These are phyloP conservation scores for Chlorella sorokiniana DNA, from an alignment of 139 green algal genomes.

Conservation along the genomic window DNA sequence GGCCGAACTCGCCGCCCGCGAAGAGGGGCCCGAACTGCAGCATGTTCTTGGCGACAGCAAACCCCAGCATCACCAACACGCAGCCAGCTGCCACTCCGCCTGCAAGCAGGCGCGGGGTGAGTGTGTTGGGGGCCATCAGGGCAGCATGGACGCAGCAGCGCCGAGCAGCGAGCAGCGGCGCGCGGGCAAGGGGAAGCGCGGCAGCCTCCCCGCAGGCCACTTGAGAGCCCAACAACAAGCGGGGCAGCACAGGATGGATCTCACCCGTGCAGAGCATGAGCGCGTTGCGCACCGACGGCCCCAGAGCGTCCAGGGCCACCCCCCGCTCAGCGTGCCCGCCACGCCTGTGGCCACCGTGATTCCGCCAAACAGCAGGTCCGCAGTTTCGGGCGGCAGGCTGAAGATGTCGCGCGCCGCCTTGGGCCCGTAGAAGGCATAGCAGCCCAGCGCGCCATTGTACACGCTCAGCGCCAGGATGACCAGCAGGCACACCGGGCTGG, in stretches of 20 bases:
- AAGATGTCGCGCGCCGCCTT: constrained; percentile 73
- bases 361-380: constrained; percentile 83
- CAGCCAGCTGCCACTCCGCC: background rate
- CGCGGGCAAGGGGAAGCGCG: background rate
- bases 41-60: background rate
- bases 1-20: background rate
- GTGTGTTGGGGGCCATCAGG: too few relatives aligned
- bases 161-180: background rate
- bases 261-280: constrained; percentile 60
- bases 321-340: constrained; percentile 55
- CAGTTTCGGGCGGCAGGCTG: constrained; percentile 47
- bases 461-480: constrained; percentile 3
- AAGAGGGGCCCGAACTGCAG: background rate
- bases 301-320: constrained; percentile 75
- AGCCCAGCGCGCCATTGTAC: constrained; percentile 68
- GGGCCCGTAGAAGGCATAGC: constrained; percentile 79
- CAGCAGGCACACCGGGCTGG: background rate
- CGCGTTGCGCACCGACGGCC: constrained; percentile 61
- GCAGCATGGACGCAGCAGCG: background rate
- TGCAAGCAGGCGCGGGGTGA: background rate
- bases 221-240: background rate
- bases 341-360: constrained; percentile 73
- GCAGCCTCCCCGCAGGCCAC: background rate
- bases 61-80: background rate
- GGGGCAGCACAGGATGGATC: background rate